Base-by-base conservation (phyloP, 805 yeast species). In the Grigorovia transvaalensis region DNA sequence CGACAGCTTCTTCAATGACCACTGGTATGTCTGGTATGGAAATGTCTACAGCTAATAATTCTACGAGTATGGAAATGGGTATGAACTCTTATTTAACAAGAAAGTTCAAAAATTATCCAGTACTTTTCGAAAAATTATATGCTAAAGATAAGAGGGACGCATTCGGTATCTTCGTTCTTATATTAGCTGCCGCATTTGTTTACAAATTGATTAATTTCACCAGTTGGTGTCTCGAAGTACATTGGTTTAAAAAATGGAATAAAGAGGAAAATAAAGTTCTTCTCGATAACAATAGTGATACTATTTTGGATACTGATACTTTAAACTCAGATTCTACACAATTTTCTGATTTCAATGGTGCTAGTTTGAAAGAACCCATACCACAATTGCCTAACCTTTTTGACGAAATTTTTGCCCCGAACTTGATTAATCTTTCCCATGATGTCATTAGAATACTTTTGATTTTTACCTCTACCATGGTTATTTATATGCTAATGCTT, bases 401-500 rank as follows among this genome's bases (percentile, higher is more conserved):
- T 47, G 51, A 54, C 46, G 66, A 63, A 44, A 57, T 64, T 5
- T 63, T 62, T 47, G 60, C 60, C 9, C 69, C 70, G 19, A 58
- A 64, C 8, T 53, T 58, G 45, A 57, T 54, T 18, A 67, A 62
- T 27, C 53, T 66, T 19, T 55, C 53, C 17, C 68, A 67, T 44
- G 88, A 85, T 67, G 46, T 75, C 3, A 71, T 83, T 7, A 72
- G 91, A 59, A 66, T 82, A 17, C 40, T 75, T 0, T 56, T 85
- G 23, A 75, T 81, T 11, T 81, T 85, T 55, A 63, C 79, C 17
- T 78, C 85, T 2, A 84, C 85, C 19, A 71, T 84, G 74, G 62
- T 85, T 48, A 82, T 85, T 12, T 85, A 81, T 62, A 83, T 83
- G 40, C 67, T 85, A 59, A 85, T 85, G 95, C 74, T 85, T 69